A percentile compares a stretch with the other conserved stretches of the same genome.
phyloP scores from a whole-genome alignment of 2,329 filamentous ascomycete genomes.

The Amylocarpus encephaloides region DNA sequence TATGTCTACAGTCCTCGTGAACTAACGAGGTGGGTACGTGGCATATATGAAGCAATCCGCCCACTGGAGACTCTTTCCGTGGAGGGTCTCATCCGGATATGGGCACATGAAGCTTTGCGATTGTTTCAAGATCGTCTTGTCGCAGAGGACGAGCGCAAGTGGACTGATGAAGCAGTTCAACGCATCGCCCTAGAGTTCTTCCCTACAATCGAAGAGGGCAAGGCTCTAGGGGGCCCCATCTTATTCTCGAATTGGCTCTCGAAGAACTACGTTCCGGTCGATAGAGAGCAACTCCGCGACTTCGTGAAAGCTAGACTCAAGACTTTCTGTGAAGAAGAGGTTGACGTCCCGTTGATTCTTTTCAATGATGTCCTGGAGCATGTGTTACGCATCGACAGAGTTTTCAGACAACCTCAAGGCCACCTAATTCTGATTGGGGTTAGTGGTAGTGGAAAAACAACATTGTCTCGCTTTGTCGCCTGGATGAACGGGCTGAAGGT shows the following conservation, averaged over 20 bases:
- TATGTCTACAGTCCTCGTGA: conserved; percentile 99
- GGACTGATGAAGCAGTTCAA: conserved; percentile 85
- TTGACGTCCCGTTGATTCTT: conserved; percentile 95
- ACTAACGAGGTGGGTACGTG: conserved; percentile 93
- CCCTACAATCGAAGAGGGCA: conserved; percentile 86
- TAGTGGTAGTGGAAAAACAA: conserved; percentile 97
- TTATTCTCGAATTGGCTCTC: conserved; percentile 99
- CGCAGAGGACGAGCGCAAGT: conserved; percentile 85
- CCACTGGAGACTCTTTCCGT: conserved; percentile 82
- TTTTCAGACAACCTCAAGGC: conserved; percentile 96
- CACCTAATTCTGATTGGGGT: conserved; percentile 98
- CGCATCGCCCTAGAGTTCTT: conserved; percentile 87
- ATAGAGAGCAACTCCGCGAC: conserved; percentile 88
- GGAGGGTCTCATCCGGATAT: conserved; percentile 91
- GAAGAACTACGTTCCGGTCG: conserved; percentile 96
- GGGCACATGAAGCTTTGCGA: conserved; percentile 93
- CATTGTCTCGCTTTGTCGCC: conserved; percentile 91
- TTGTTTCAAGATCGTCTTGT: conserved; percentile 97
- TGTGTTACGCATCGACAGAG: conserved; percentile 94
- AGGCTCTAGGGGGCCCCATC: conserved; percentile 86
- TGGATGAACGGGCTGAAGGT: conserved; percentile 99
- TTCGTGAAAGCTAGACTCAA: conserved; percentile 95
- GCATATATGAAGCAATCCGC: conserved; percentile 93
- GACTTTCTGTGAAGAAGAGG: conserved; percentile 99
- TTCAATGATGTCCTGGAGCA: conserved; percentile 99